A percentile compares a stretch with the other conserved stretches of the same genome.
Conservation (phyloP, 2,329 filamentous ascomycete species). For the Diaporthe citriasiana region DNA sequence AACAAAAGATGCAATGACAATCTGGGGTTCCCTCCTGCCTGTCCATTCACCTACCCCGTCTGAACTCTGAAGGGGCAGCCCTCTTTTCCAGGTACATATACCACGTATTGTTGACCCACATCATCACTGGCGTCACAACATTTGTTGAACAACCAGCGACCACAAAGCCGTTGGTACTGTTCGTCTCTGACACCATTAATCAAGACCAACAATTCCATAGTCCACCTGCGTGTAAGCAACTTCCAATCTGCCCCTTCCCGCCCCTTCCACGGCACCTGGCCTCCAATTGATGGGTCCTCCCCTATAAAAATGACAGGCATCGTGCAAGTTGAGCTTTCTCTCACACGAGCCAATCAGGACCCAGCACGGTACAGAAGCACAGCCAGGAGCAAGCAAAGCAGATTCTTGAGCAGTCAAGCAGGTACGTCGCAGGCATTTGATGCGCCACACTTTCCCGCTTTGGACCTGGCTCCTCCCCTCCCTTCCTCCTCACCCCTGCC, state of each 20-base stretch:
- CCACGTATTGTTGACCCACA: slow-evolving; percentile 3
- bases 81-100: slow-evolving; percentile 13
- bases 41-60: not conserved
- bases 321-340: slow-evolving; percentile 27
- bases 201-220: not conserved
- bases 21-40: not conserved
- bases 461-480: slow-evolving; percentile 21
- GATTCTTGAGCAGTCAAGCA: slow-evolving; percentile 35
- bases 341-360: slow-evolving; percentile 24
- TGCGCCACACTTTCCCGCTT: slow-evolving; percentile 42
- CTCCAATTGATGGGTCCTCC: slow-evolving; percentile 4
- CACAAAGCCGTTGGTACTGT: not conserved
- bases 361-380: not conserved
- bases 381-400: not conserved
- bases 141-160: slow-evolving; percentile 14
- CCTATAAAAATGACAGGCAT: slow-evolving; percentile 14
- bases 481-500: slow-evolving; percentile 37
- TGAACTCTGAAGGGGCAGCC: slow-evolving; percentile 2
- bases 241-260: not conserved
- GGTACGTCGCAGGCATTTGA: slow-evolving; percentile 36
- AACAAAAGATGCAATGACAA: slow-evolving; percentile 5
- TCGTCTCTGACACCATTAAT: not conserved
- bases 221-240: not conserved
- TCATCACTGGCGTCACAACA: slow-evolving; percentile 15
- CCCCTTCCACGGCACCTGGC: not conserved